A percentile compares a stretch with the other conserved stretches of the same genome.
Conservation (phyloP, 352 stramenopile genomes). For the Globisporangium apiculatum region DNA sequence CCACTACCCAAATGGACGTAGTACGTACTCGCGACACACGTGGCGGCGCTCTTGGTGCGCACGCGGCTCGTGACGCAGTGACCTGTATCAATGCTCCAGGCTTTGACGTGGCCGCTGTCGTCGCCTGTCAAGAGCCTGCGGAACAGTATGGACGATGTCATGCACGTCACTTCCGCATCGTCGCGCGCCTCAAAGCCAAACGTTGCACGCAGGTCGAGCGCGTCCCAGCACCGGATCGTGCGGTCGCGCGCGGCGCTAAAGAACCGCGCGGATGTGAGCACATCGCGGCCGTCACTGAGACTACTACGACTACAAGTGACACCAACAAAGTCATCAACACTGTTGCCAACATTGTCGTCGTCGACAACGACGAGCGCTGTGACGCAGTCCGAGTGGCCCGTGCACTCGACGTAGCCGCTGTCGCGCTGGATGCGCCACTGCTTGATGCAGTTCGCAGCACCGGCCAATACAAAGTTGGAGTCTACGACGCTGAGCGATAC, state of each 20-base stretch:
- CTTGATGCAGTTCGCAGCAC: constrained; percentile 34
- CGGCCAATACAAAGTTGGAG: constrained; percentile 39
- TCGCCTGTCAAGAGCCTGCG: constrained; percentile 57
- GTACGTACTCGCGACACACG: constrained; percentile 37
- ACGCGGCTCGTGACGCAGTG: constrained; percentile 25
- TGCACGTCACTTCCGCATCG: constrained; percentile 49
- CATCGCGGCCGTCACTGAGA: not conserved
- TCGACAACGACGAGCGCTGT: constrained; percentile 37
- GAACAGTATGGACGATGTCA: constrained; percentile 38
- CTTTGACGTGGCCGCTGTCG: constrained; percentile 45
- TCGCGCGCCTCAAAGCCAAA: constrained; percentile 64
- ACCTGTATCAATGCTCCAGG: constrained; percentile 56
- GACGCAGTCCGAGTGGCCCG: constrained; percentile 40
- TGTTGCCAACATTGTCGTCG: constrained; percentile 3
- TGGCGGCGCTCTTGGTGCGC: constrained; percentile 30
- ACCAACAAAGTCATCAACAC: constrained; percentile 4
- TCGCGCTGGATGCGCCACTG: constrained; percentile 60
- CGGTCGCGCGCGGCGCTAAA: constrained; percentile 66
- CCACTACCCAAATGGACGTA: too few species aligned
- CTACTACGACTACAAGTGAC: constrained; percentile 2
- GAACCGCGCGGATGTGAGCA: constrained; percentile 26
- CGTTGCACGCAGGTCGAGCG: constrained; percentile 52
- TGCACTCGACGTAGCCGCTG: constrained; percentile 48
- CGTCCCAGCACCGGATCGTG: constrained; percentile 70
- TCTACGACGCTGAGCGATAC: constrained; percentile 8